These are phyloP conservation scores for Taphrina sp. DNA, from an alignment of 1,139 yeast genomes.

Conservation along the genomic window DNA sequence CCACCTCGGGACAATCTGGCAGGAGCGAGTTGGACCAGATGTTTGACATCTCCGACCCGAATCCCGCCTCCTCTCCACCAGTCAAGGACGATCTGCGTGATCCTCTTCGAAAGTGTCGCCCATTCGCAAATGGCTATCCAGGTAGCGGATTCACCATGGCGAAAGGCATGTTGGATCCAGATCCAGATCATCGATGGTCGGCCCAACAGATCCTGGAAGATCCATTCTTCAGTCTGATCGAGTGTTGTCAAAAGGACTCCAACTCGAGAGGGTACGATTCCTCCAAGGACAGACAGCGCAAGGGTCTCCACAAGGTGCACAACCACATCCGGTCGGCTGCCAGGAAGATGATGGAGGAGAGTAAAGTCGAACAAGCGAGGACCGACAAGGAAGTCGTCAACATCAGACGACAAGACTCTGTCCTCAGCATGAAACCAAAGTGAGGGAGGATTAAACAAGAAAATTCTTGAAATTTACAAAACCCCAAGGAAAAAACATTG, in stretches of 20 bases:
- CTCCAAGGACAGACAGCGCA: conserved; percentile 13
- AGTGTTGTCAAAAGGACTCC: conserved; percentile 34
- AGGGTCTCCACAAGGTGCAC: conserved; percentile 27
- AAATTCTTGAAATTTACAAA: too few species aligned
- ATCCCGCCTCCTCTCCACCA: conserved; percentile 1
- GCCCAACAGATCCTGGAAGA: conserved; percentile 37
- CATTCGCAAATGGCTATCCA: conserved; percentile 19
- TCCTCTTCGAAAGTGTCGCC: conserved; percentile 17
- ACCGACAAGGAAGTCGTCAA: conserved; percentile 15
- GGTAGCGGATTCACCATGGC: conserved; percentile 34
- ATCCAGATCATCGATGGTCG: conserved; percentile 38
- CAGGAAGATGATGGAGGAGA: conserved; percentile 34
- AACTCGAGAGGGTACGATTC: conserved; percentile 23
- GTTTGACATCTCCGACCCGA: conserved; percentile 9
- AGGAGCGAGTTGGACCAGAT: conserved; percentile 7
- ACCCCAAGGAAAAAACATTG: too few species aligned
- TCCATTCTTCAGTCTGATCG: conserved; percentile 37
- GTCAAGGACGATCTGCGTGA: conserved; percentile 14
- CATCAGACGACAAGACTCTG: too few species aligned
- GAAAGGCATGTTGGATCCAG: conserved; percentile 39
- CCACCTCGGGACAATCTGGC: conserved; percentile 12
- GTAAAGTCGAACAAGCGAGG: conserved; percentile 27
- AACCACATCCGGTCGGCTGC: conserved; percentile 36
- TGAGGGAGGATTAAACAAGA: too few species aligned
- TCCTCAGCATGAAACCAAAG: too few species aligned